Base-by-base conservation (phyloP, 2,329 filamentous ascomycete genomes). In the Bipolaris sorokiniana region DNA sequence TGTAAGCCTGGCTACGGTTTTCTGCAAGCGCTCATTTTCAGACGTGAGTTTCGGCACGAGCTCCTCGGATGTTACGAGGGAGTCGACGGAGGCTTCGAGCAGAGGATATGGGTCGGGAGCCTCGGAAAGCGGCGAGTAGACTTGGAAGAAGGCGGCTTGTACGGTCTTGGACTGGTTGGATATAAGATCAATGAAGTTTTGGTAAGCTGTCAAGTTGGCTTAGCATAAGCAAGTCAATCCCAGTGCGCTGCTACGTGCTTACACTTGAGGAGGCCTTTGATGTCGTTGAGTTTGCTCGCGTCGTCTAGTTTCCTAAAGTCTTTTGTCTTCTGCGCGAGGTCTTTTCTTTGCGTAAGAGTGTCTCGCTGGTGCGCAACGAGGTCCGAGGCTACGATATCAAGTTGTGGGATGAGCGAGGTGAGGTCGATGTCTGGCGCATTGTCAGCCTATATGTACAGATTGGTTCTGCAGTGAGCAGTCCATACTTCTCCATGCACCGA, bases 271-370 rank as follows among this genome's bases (percentile, higher is more conserved):
- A 99, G 80, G 37, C 87, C 87, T 79, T 98, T 99, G 80, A 96
- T 88, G 76, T 99, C 95, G 5, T 83, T 82, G 51, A 99, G 80
- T 77, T 98, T 99, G 54, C 86, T 86, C 10, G 89, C 81, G 81
- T 99, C 92, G 68, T 98, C 94, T 10, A 96, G 84, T 76, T 97
- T 98, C 59, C 93, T 85, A 68, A 98, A 99, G 70, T 98, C 94
- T 72, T 99, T 99, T 0, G 95, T 99, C 83, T 97, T 98, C 74
- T 97, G 93, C n/a, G 96, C 95, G 18, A 99, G 82, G 59, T 99
- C 96, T 75, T 99, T 99, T 51, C 95, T 86, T 76, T 99, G 94
- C 0, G 97, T 89, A 4, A 97, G 90, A n/a, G 94, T 91, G 77
- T 98, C 95, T 68, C 93, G 87, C 74, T 99, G 96, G 74, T 96